Evolutionary conservation across 2,329 filamentous ascomycete genomes (phyloP).

Genomic region (Chrysoporthe deuterocubensis): DNA sequence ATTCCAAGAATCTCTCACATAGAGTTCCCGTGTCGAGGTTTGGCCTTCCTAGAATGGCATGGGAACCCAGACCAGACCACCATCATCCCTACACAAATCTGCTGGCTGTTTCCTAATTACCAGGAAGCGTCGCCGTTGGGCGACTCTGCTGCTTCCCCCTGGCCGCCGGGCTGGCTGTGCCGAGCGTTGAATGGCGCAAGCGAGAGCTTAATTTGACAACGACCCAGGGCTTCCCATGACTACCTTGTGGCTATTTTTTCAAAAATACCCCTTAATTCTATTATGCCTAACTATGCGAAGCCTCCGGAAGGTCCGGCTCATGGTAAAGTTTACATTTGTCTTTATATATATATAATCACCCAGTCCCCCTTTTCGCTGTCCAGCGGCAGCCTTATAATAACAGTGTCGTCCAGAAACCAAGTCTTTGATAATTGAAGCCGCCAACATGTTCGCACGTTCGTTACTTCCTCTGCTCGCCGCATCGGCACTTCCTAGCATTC

Average conservation of each 20-base stretch:
- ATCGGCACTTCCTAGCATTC: not conserved
- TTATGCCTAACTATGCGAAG: not conserved
- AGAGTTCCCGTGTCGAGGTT: too few species aligned
- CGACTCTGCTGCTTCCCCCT: not conserved
- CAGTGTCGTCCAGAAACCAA: not conserved
- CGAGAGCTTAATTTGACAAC: not conserved
- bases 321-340: not conserved
- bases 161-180: not conserved
- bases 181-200: not conserved
- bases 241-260: not conserved
- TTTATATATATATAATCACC: not conserved
- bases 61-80: too few species aligned
- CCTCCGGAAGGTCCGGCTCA: not conserved
- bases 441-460: not conserved
- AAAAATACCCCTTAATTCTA: not conserved
- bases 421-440: not conserved
- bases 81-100: not conserved
- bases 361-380: not conserved
- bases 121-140: not conserved
- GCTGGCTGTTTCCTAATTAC: not conserved
- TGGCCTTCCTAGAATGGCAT: too few species aligned
- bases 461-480: not conserved
- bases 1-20: too few species aligned
- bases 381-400: not conserved
- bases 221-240: not conserved